Evolutionary conservation across 163 green algal species (phyloP), one percentile per base, ranked within the genome.

Genomic region (Prototheca stagnorum): DNA sequence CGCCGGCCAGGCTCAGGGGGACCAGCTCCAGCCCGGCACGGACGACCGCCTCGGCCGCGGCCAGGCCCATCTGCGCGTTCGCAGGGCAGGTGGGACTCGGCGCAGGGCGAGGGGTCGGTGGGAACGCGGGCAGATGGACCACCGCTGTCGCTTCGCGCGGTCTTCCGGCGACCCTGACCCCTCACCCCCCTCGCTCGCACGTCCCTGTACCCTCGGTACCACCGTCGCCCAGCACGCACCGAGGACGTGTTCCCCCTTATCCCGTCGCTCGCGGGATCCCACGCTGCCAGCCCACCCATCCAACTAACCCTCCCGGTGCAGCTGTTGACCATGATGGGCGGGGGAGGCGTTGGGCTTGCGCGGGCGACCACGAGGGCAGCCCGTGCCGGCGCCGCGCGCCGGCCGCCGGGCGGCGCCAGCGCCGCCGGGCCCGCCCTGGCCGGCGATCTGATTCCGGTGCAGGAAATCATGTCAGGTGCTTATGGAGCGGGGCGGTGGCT

Each of bases 311-410:
- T 95, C 41, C 87, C 87, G 0, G 75, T 82, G 57, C 76, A 82
- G 59, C 73, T 85, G 71, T 94, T 94, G 29, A 94, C 78, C 84
- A 93, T 89, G 3, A 90, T 64, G 9, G 56, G 39, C 2, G 68
- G 73, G n/a, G n/a, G n/a, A n/a, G n/a, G n/a, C n/a, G n/a, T n/a
- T n/a, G n/a, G n/a, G n/a, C n/a, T n/a, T n/a, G n/a, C n/a, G n/a
- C n/a, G n/a, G n/a, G n/a, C n/a, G n/a, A n/a, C n/a, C n/a, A n/a
- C n/a, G n/a, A n/a, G n/a, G n/a, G n/a, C n/a, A n/a, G n/a, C n/a
- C n/a, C n/a, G n/a, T n/a, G n/a, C n/a, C n/a, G n/a, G n/a, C n/a
- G n/a, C n/a, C n/a, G n/a, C n/a, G n/a, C n/a, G n/a, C n/a, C n/a
- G n/a, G n/a, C n/a, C n/a, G n/a, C n/a, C n/a, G n/a, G n/a, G n/a